Percentiles rank a stretch among this genome's conserved stretches.
phyloP scores from a whole-genome alignment of 257 asterid genomes.

The Prunella vulgaris region DNA sequence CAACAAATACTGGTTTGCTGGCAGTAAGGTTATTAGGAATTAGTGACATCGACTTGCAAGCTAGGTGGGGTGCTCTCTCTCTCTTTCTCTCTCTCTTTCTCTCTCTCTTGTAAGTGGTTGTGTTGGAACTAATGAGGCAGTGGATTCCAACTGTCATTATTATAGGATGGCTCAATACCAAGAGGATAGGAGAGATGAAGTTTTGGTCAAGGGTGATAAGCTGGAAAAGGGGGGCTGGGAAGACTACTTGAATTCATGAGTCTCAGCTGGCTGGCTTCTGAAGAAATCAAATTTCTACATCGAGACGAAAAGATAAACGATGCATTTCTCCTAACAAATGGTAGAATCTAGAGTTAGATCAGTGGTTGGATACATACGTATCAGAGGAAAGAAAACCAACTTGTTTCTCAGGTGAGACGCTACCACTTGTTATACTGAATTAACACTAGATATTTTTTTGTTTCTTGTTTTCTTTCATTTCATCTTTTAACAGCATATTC shows the following conservation, averaged over 20 bases:
- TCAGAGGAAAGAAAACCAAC: not conserved
- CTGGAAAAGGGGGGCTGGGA: slow-evolving; percentile 79
- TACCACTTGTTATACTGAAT: not conserved
- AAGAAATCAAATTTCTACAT: not conserved
- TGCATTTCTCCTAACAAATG: not conserved
- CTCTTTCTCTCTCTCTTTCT: not conserved
- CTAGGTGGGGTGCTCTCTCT: slow-evolving; percentile 44
- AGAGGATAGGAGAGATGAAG: slow-evolving; percentile 84
- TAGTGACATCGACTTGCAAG: slow-evolving; percentile 64
- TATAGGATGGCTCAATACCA: slow-evolving; percentile 78
- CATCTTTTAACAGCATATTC: not conserved
- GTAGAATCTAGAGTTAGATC: not conserved
- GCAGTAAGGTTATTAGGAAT: slow-evolving; percentile 84
- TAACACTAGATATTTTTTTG: not conserved
- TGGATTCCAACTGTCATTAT: not conserved
- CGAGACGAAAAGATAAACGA: not conserved
- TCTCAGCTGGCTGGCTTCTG: not conserved
- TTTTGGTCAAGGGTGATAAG: slow-evolving; percentile 65
- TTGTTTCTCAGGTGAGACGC: not conserved
- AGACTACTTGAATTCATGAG: slow-evolving; percentile 54
- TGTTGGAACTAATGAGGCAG: not conserved
- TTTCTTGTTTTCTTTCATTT: not conserved
- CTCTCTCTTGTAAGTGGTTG: not conserved
- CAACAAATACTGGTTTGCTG: slow-evolving; percentile 91
- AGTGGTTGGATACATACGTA: not conserved